Conservation (phyloP, 495 filamentous ascomycete genomes). For the Aspergillus conjunctus region DNA sequence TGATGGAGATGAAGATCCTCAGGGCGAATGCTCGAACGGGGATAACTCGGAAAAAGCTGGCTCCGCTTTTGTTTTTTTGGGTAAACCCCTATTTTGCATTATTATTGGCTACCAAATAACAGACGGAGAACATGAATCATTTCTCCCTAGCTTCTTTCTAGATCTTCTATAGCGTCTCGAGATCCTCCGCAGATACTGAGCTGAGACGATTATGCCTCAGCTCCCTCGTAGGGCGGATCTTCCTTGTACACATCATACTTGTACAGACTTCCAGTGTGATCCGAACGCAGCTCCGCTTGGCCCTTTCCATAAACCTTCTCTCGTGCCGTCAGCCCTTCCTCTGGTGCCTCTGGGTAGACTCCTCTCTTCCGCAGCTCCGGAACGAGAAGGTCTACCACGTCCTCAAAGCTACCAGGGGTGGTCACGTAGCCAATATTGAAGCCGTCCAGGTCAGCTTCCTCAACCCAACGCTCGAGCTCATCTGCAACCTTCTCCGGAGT, state of each 20-base stretch:
- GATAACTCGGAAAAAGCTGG: too few relatives aligned
- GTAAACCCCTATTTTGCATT: too few relatives aligned
- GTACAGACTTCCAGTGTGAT: conserved; percentile 57
- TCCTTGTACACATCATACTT: conserved; percentile 61
- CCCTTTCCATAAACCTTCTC: conserved; percentile 64
- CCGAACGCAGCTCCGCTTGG: conserved; percentile 51
- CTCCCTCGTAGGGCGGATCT: conserved; percentile 30
- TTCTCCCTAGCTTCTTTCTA: too few relatives aligned
- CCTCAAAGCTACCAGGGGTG: conserved; percentile 63
- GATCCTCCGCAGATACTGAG: background rate
- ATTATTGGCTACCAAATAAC: too few relatives aligned
- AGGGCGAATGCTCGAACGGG: too few relatives aligned
- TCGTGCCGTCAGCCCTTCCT: conserved; percentile 54
- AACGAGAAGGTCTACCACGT: conserved; percentile 61
- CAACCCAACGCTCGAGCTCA: conserved; percentile 59
- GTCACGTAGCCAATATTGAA: conserved; percentile 59
- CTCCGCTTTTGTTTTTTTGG: too few relatives aligned
- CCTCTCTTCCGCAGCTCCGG: conserved; percentile 60
- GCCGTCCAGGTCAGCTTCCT: conserved; percentile 62
- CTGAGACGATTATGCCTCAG: background rate
- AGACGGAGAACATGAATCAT: too few relatives aligned
- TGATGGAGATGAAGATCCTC: too few relatives aligned
- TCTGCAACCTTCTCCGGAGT: conserved; percentile 58
- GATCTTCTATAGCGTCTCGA: background rate
- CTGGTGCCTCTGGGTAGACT: conserved; percentile 43